Evolutionary conservation across 2,329 filamentous ascomycete genomes (phyloP).

Genomic region (Beauveria australis): DNA sequence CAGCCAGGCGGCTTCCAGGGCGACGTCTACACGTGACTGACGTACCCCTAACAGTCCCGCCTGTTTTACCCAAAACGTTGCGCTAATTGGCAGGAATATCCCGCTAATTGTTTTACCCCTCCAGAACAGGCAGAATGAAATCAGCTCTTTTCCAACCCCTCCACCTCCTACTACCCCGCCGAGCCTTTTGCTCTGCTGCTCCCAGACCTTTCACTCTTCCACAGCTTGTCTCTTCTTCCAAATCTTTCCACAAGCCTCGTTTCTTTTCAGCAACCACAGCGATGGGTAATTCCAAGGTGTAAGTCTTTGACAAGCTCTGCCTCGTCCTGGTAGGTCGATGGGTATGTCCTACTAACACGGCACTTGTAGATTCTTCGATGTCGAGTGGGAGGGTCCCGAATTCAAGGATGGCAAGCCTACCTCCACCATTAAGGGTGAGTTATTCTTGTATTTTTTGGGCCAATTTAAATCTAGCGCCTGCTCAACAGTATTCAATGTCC

Average conservation of each 20-base stretch:
- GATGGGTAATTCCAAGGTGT: slow-evolving; percentile 65
- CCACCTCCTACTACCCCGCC: slow-evolving; percentile 38
- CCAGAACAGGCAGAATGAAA: slow-evolving; percentile 36
- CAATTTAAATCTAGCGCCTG: neutral
- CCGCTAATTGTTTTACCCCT: slow-evolving; percentile 34
- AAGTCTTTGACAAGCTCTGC: slow-evolving; percentile 29
- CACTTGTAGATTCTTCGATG: slow-evolving; percentile 56
- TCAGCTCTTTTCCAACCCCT: slow-evolving; percentile 37
- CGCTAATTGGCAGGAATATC: slow-evolving; percentile 15
- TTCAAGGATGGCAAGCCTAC: slow-evolving; percentile 53
- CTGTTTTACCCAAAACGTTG: neutral
- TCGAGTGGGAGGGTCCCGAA: slow-evolving; percentile 64
- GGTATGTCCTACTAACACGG: slow-evolving; percentile 16
- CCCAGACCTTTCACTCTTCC: slow-evolving; percentile 32
- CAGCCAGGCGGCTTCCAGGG: neutral
- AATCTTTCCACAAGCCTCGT: slow-evolving; percentile 30
- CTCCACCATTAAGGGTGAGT: slow-evolving; percentile 50
- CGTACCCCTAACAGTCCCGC: slow-evolving; percentile 13
- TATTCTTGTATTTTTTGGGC: slow-evolving; percentile 4
- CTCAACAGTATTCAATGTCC: neutral
- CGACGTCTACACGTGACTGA: slow-evolving; percentile 22
- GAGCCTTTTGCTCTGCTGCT: slow-evolving; percentile 32
- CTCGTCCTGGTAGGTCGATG: neutral
- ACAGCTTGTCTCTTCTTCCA: slow-evolving; percentile 34
- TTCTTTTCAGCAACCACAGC: slow-evolving; percentile 54